These are phyloP conservation scores for Rhizopus microsporus DNA, from an alignment of 371 early-diverging fungal genomes.

Conservation along the genomic window DNA sequence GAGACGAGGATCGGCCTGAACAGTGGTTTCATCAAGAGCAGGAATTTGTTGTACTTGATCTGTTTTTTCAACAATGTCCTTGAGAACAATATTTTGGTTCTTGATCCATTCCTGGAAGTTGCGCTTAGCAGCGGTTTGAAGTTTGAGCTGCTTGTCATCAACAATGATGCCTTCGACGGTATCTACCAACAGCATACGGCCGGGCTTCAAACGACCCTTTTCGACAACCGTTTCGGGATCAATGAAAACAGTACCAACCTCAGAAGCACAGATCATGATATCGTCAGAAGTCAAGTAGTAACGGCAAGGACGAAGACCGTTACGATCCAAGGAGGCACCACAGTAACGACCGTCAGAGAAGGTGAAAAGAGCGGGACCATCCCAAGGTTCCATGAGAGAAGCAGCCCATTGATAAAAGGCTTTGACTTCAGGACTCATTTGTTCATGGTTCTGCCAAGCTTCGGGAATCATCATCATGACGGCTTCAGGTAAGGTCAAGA, in stretches of 20 bases:
- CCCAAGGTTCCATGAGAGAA: slow-evolving; percentile 97
- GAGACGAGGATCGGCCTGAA: slow-evolving; percentile 81
- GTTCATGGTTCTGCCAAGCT: slow-evolving; percentile 91
- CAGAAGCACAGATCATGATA: slow-evolving; percentile 96
- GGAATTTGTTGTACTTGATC: slow-evolving; percentile 33
- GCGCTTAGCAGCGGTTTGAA: slow-evolving; percentile 63
- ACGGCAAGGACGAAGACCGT: slow-evolving; percentile 96
- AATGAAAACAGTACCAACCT: slow-evolving; percentile 89
- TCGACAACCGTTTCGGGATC: slow-evolving; percentile 78
- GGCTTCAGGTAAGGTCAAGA: slow-evolving; percentile 89
- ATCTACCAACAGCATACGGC: slow-evolving; percentile 95
- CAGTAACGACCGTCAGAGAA: slow-evolving; percentile 96
- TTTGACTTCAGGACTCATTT: slow-evolving; percentile 83
- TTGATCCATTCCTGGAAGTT: slow-evolving; percentile 87
- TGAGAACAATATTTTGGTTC: slow-evolving; percentile 72
- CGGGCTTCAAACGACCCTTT: slow-evolving; percentile 96
- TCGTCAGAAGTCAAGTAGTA: slow-evolving; percentile 91
- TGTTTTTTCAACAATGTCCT: slow-evolving; percentile 50
- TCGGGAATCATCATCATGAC: slow-evolving; percentile 98
- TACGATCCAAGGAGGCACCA: slow-evolving; percentile 94
- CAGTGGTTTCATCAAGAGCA: slow-evolving; percentile 31
- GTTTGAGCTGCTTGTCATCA: slow-evolving; percentile 89
- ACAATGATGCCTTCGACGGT: slow-evolving; percentile 90
- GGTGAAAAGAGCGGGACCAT: slow-evolving; percentile 96
- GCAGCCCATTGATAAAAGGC: slow-evolving; percentile 97